phyloP scores from a whole-genome alignment of 345 rosid genomes.

The Ailanthus altissimus region DNA sequence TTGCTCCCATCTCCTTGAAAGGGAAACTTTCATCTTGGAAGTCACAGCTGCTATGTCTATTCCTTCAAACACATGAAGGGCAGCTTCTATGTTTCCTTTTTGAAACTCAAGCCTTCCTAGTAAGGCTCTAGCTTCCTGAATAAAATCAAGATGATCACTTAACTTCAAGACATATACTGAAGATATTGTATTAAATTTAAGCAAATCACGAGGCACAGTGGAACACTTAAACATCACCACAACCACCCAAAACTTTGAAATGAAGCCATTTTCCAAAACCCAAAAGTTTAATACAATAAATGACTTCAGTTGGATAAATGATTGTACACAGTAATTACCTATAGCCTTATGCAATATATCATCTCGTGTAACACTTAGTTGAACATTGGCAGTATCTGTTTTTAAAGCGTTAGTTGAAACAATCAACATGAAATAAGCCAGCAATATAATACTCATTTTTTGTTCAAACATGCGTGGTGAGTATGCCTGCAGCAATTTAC shows the following conservation, averaged over 20 bases:
- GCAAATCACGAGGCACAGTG: neutral
- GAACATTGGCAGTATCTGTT: neutral
- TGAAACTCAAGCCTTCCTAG: constrained; percentile 74
- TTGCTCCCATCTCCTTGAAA: constrained; percentile 48
- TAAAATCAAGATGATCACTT: constrained; percentile 25
- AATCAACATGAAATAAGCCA: neutral
- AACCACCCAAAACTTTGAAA: neutral
- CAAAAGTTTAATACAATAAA: neutral
- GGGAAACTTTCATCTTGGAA: constrained; percentile 54
- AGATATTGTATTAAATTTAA: neutral
- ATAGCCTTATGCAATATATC: neutral
- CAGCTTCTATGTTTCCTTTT: constrained; percentile 66
- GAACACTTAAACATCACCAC: neutral
- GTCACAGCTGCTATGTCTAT: constrained; percentile 56
- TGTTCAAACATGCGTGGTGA: too few relatives aligned
- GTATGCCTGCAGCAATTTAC: too few relatives aligned
- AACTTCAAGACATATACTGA: constrained; percentile 19
- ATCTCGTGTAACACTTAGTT: neutral
- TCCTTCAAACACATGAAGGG: constrained; percentile 73
- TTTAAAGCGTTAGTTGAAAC: too few relatives aligned
- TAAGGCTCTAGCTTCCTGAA: constrained; percentile 87
- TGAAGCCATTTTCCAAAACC: neutral
- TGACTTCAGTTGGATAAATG: too few relatives aligned
- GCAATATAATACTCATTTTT: too few relatives aligned
- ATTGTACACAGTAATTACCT: too few relatives aligned